phyloP scores from a whole-genome alignment of 2,329 filamentous ascomycete genomes.

The Myriosclerotinia duriaeana region DNA sequence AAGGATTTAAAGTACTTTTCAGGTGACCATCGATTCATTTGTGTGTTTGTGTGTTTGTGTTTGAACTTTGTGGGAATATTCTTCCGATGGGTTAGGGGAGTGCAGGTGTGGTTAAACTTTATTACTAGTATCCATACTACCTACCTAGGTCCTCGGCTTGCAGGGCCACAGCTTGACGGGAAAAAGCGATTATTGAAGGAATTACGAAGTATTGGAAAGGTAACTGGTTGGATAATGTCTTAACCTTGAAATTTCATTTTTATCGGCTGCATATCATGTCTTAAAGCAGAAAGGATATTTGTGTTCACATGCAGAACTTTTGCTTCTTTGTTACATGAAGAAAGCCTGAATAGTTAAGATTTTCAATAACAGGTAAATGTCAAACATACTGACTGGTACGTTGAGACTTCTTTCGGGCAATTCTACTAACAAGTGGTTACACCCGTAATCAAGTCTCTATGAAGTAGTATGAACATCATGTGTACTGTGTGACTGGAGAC shows the following conservation, averaged over 20 bases:
- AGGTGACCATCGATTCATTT: not conserved
- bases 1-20: not conserved
- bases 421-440: too few relatives aligned
- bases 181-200: conserved; percentile 2
- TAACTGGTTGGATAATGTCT: conserved; percentile 16
- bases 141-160: not conserved
- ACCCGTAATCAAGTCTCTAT: too few relatives aligned
- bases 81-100: conserved; percentile 11
- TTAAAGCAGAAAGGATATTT: not conserved
- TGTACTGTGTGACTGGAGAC: not conserved
- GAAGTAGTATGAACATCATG: not conserved
- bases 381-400: not conserved
- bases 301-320: not conserved
- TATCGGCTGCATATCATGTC: conserved; percentile 13
- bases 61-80: not conserved
- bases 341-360: too few relatives aligned
- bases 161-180: conserved; percentile 2
- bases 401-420: not conserved
- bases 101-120: not conserved
- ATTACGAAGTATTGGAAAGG: not conserved
- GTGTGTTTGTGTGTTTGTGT: not conserved
- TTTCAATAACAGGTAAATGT: not conserved
- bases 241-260: conserved; percentile 23
- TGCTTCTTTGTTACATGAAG: not conserved
- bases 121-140: too few relatives aligned